A percentile compares a stretch with the other conserved stretches of the same genome.
These are phyloP conservation scores for Auriculariales sp. DNA, from an alignment of 768 basidiomycete genomes.

Conservation along the genomic window DNA sequence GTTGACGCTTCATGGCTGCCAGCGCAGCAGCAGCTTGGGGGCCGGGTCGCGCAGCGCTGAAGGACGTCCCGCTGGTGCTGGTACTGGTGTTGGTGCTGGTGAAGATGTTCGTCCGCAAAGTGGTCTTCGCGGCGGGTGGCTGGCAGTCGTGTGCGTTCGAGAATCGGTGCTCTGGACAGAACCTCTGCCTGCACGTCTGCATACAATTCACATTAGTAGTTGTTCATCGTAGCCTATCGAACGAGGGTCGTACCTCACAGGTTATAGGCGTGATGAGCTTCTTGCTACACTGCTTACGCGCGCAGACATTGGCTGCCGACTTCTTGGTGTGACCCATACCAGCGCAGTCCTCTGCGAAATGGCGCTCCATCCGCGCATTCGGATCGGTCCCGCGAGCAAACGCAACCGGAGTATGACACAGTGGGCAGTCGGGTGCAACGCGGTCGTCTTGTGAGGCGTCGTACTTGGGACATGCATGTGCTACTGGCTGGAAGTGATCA, in stretches of 20 bases:
- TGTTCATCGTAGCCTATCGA: not conserved
- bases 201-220: not conserved
- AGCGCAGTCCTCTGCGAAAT: constrained; percentile 51
- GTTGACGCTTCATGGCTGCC: constrained; percentile 24
- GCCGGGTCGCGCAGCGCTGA: constrained; percentile 9
- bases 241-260: constrained; percentile 42
- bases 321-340: constrained; percentile 51
- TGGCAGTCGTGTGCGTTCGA: constrained; percentile 54
- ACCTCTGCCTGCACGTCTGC: constrained; percentile 58
- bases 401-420: constrained; percentile 63
- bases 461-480: constrained; percentile 54
- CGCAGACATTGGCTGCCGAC: constrained; percentile 42
- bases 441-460: constrained; percentile 59
- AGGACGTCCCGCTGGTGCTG: too few relatives aligned
- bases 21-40: constrained; percentile 17
- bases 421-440: constrained; percentile 64
- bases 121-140: constrained; percentile 8
- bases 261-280: constrained; percentile 57
- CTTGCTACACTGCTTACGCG: constrained; percentile 48
- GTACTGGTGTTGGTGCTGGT: constrained; percentile 6
- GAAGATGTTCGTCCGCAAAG: not conserved
- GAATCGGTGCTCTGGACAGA: constrained; percentile 69
- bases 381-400: constrained; percentile 69
- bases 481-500: constrained; percentile 60
- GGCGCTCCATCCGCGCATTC: constrained; percentile 66